Evolutionary conservation across 139 green algal genomes (phyloP).

Genomic region (Astrephomene gubernaculifera): DNA sequence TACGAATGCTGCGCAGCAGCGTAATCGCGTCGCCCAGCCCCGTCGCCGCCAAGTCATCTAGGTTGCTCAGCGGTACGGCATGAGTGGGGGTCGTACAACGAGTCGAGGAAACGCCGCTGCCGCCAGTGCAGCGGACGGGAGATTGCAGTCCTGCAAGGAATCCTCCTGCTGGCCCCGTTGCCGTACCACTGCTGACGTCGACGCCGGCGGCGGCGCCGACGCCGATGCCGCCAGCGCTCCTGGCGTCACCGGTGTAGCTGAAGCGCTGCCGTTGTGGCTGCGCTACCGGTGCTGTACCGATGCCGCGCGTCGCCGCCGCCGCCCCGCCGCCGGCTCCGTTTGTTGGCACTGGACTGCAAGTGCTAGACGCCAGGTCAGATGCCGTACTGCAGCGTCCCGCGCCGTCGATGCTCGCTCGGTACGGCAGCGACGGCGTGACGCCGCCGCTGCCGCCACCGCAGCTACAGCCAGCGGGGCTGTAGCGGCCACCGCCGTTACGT

Average conservation of each 20-base stretch:
- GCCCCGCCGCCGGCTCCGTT: not conserved
- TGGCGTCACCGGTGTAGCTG: not conserved
- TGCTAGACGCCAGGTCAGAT: no score
- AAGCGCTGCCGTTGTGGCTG: not conserved
- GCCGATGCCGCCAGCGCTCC: not conserved
- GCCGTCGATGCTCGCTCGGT: not conserved
- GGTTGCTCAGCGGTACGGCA: conserved; percentile 6
- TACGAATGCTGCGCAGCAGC: conserved; percentile 30
- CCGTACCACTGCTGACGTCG: not conserved
- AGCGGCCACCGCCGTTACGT: not conserved
- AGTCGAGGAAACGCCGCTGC: not conserved
- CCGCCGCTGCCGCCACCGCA: not conserved
- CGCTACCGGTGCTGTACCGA: not conserved
- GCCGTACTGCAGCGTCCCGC: no score
- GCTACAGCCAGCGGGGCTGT: not conserved
- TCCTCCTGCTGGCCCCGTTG: no score
- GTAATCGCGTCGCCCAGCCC: conserved; percentile 33
- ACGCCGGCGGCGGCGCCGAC: not conserved
- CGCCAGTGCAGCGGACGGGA: no score
- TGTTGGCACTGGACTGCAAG: no score
- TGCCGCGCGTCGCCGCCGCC: not conserved
- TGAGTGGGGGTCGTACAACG: not conserved
- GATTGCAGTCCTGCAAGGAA: no score
- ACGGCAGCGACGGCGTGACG: not conserved
- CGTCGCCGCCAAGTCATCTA: not conserved